A percentile compares a stretch with the other conserved stretches of the same genome.
phyloP scores from a whole-genome alignment of 1,139 yeast species.

The Geotrichum histeridarum region DNA sequence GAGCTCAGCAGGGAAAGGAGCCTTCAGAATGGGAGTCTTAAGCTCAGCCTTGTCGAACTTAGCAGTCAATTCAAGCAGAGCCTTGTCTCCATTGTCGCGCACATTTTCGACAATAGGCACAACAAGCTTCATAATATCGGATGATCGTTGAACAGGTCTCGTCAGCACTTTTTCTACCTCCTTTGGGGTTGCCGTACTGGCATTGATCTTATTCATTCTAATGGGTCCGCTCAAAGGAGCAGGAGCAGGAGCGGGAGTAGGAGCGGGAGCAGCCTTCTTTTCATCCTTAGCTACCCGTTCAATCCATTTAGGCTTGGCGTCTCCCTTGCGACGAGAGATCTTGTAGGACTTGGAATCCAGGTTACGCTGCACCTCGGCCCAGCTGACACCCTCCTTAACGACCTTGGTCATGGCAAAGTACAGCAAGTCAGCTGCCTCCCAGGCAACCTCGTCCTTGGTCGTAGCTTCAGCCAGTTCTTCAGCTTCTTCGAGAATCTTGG shows the following conservation, averaged over 20 bases:
- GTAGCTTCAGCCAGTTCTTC: slow-evolving; percentile 89
- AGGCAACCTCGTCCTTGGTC: slow-evolving; percentile 67
- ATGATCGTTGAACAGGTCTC: slow-evolving; percentile 87
- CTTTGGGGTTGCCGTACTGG: slow-evolving; percentile 42
- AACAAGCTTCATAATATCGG: slow-evolving; percentile 87
- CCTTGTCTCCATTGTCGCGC: slow-evolving; percentile 72
- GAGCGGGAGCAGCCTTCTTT: slow-evolving; percentile 19
- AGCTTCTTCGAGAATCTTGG: slow-evolving; percentile 92
- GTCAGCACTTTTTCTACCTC: slow-evolving; percentile 58
- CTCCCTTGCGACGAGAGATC: slow-evolving; percentile 91
- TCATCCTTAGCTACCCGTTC: slow-evolving; percentile 28
- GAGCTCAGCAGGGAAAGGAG: slow-evolving; percentile 77
- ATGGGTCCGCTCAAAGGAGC: slow-evolving; percentile 41
- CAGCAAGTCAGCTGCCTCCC: slow-evolving; percentile 96
- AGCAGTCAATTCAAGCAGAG: slow-evolving; percentile 77
- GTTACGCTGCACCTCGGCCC: slow-evolving; percentile 77
- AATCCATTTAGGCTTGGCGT: slow-evolving; percentile 77
- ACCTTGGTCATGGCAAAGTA: slow-evolving; percentile 89
- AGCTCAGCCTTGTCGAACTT: slow-evolving; percentile 84
- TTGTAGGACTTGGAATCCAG: slow-evolving; percentile 77
- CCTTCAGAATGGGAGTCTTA: slow-evolving; percentile 64
- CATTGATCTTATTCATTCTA: slow-evolving; percentile 57
- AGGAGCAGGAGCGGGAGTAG: slow-evolving; percentile 22
- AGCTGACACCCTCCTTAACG: slow-evolving; percentile 70
- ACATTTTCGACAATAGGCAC: slow-evolving; percentile 83